phyloP scores from a whole-genome alignment of 225 moss, liverwort and hornwort species.

The Ulota crispa region DNA sequence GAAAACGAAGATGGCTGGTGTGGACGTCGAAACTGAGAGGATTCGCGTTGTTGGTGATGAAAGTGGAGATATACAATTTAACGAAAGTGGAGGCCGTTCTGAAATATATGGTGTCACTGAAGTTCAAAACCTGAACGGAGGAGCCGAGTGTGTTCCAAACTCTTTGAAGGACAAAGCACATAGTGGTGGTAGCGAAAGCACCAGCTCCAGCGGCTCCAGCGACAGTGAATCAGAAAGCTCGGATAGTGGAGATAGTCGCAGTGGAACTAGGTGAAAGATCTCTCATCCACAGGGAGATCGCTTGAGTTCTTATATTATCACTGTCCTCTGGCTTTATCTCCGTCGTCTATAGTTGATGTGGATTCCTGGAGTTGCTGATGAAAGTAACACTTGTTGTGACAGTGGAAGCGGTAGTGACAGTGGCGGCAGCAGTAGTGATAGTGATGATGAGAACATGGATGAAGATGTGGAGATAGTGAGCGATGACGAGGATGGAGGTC shows the following conservation, averaged over 20 bases:
- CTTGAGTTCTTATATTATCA: not conserved
- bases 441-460: constrained; percentile 88
- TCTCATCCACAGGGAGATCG: not conserved
- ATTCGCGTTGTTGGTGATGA: constrained; percentile 67
- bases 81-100: constrained; percentile 42
- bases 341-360: constrained; percentile 15
- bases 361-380: constrained; percentile 39
- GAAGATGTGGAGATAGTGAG: constrained; percentile 97
- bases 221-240: constrained; percentile 79
- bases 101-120: constrained; percentile 43
- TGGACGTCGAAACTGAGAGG: constrained; percentile 50
- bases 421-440: constrained; percentile 82
- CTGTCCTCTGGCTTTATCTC: not conserved
- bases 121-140: constrained; percentile 39
- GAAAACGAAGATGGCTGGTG: constrained; percentile 40
- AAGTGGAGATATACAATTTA: constrained; percentile 53
- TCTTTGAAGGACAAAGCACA: constrained; percentile 57
- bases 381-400: constrained; percentile 46
- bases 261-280: constrained; percentile 59
- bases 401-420: constrained; percentile 94
- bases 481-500: constrained; percentile 76
- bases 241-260: constrained; percentile 82
- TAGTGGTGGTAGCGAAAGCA: constrained; percentile 79
- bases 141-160: constrained; percentile 34
- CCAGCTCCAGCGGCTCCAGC: constrained; percentile 71